Evolutionary conservation across 352 stramenopile genomes (phyloP), one percentile per base, ranked within the genome.

Genomic region (Plasmopara viticola): DNA sequence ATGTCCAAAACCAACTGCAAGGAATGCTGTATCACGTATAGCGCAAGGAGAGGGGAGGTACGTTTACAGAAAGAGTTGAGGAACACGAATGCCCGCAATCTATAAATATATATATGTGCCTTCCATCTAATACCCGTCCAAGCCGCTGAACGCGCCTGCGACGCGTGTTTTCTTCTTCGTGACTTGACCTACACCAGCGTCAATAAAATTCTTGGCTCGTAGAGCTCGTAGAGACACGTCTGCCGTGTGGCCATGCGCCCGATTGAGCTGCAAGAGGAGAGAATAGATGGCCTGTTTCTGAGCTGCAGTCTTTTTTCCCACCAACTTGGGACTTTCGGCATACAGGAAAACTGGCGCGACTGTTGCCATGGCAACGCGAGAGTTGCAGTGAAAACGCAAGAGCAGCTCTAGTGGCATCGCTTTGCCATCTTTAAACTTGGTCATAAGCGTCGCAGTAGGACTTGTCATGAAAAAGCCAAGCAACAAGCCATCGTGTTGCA

Each of bases 171-270:
- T 79, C 58, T 79, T 84, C 63, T 77, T 79, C 17, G 78, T 48
- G 20, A 81, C 70, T 50, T 76, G 71, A 5, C 73, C 68, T 3
- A 72, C 57, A 17, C 73, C 73, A 31, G 70, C 70, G 15, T 70
- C 66, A 12, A 88, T 64, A 48, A 87, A 88, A 55, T 87, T 77
- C 49, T 85, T 81, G 56, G 60, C 68, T 2, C 79, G 77, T 44
- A 90, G 62, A 28, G 74, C 68, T 5, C 77, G 75, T 40, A 90
- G 64, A 30, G 73, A 52, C 12, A 90, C 79, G 53, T 90, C 79
- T 4, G 74, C 70, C 3, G 34, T 38, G 37, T 72, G 53, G 9
- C 73, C 73, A 25, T 71, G 64, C 2, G 62, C 55, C 15, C 60
- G 63, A 39, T 90, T 90, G 2, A 90, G 66, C 34, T 79, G 66